Evolutionary conservation across 352 stramenopile species (phyloP), one percentile per base, ranked within the genome.

Genomic region (Globisporangium yorkense): DNA sequence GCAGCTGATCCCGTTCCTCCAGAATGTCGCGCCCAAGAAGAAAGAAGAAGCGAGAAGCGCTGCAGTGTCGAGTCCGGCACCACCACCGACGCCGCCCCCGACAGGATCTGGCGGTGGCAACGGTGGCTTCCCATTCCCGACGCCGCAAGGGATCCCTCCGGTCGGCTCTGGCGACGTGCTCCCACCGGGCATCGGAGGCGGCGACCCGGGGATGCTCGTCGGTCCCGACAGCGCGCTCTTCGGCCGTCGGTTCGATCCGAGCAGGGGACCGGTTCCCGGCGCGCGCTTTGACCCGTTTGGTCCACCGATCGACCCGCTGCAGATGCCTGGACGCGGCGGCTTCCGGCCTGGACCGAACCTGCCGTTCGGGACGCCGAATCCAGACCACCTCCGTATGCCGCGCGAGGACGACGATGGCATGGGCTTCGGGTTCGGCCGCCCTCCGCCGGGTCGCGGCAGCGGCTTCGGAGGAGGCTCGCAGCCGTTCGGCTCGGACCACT

Each of bases 221-320:
- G 85, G 85, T 10, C 85, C 85, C 0, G 66, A 87, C 59, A 84
- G 91, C 31, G 76, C 80, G 1, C 61, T 95, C 5, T 95, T 95
- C 49, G 80, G 81, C 2, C 68, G 66, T 31, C 81, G 72, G 18
- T 66, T 71, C 10, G 75, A 90, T 62, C 75, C 83, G 20, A 78
- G 65, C 2, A 55, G 59, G 18, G 85, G 83, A 33, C 77, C 82
- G 10, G 71, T 93, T 4, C 85, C 83, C 57, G 83, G 83, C 0
- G 76, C 85, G 43, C 83, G 85, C 2, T 95, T 95, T 46, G 85
- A 95, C 61, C 85, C 85, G n/a, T 95, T 79, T 46, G 85, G 85
- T 9, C 85, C 85, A 9, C 65, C 74, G 0, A 74, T 74, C 6
- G 74, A 87, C 35, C 79, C 80, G 20, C 59, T 84, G 35, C 74